Evolutionary conservation across 2,329 filamentous ascomycete species (phyloP).

Genomic region (Colletotrichum neosansevieriae): DNA sequence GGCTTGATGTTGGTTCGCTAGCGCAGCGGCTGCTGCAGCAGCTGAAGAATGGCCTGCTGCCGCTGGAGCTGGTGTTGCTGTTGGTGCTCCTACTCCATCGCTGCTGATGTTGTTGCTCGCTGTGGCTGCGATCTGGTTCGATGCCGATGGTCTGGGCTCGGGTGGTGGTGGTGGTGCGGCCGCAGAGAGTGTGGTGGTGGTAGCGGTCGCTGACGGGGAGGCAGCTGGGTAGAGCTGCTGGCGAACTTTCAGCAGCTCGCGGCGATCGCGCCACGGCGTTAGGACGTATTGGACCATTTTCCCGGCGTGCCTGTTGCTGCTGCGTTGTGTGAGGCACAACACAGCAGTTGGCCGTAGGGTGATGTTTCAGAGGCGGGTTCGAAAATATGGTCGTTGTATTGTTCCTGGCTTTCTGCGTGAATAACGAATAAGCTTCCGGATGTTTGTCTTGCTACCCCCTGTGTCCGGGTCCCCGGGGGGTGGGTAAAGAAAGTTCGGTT

Average conservation of each 20-base stretch:
- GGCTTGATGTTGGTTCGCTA: slow-evolving; percentile 56
- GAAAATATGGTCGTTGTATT: slow-evolving; percentile 6
- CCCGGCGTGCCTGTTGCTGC: not conserved
- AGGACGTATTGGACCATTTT: slow-evolving; percentile 78
- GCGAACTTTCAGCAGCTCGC: slow-evolving; percentile 75
- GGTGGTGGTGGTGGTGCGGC: slow-evolving; percentile 22
- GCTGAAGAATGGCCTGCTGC: not conserved
- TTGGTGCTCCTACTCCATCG: not conserved
- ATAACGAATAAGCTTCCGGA: no score
- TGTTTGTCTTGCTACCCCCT: not conserved
- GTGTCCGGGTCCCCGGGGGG: not conserved
- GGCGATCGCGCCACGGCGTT: slow-evolving; percentile 77
- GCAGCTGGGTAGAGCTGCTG: slow-evolving; percentile 69
- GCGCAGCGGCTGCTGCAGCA: slow-evolving; percentile 38
- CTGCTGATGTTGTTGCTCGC: slow-evolving; percentile 11
- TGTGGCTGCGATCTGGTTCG: slow-evolving; percentile 13
- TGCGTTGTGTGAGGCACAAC: not conserved
- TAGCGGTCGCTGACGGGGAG: slow-evolving; percentile 25
- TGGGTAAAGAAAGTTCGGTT: not conserved
- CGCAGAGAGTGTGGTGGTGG: slow-evolving; percentile 14
- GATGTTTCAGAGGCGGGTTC: slow-evolving; percentile 19
- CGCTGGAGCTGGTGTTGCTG: slow-evolving; percentile 22
- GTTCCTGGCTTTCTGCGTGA: slow-evolving; percentile 3
- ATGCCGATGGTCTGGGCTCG: slow-evolving; percentile 30
- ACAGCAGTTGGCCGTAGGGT: not conserved